Evolutionary conservation across 768 basidiomycete species (phyloP), one percentile per base, ranked within the genome.

Genomic region (Termitomyces sp.): DNA sequence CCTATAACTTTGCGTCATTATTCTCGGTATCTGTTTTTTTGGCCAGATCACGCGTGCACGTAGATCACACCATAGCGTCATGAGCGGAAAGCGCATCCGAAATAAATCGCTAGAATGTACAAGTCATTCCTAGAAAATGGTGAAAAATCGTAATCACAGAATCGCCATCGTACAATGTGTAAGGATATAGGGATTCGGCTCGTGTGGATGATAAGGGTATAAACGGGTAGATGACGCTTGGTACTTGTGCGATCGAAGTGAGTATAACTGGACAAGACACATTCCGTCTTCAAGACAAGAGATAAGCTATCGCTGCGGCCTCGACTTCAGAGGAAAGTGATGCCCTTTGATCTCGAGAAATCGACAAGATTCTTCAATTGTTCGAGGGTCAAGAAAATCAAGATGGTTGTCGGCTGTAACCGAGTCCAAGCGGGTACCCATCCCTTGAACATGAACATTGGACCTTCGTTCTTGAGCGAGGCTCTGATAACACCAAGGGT

Each of bases 361-460:
- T 91, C 89, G 1, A 88, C 86, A 3, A 74, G 63, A 51, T 84
- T 85, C 79, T 83, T 91, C 60, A 91, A 67, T 68, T 91, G 89
- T 64, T 93, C 90, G 38, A 93, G 75, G 7, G 87, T 90, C 59
- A 93, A 68, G 76, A 92, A 93, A 66, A 92, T 93, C 38, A 93
- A 77, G 59, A 93, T 90, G 3, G 91, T 93, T 42, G 90, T 93
- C 0, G 90, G 91, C 65, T 93, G 88, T 38, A 93, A 77, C 67
- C 91, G 78, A 50, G 82, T 80, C 90, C 90, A 93, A 11, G 90
- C 89, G 0, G 91, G 91, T 9, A 93, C 69, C 91, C 91, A 93
- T 58, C 91, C 91, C 67, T 90, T 91, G 77, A 93, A 91, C 87
- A 93, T 88, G 78, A 93, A 93, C 82, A 87, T 87, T 3, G 88